These are phyloP conservation scores for Sungouiozyma intestinalis DNA, from an alignment of 805 yeast species.

Conservation along the genomic window DNA sequence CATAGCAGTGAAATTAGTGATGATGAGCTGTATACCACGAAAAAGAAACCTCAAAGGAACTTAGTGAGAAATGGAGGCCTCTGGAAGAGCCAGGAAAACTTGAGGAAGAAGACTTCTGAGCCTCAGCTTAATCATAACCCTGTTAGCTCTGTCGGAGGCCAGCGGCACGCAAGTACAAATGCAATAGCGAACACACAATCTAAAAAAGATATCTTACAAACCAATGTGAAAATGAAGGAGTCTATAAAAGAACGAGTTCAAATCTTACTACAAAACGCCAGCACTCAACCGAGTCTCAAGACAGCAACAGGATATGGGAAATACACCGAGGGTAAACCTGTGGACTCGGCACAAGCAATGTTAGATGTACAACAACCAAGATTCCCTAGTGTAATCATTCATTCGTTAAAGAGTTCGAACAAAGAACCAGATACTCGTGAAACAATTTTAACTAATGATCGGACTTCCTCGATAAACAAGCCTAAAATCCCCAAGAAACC, in stretches of 20 bases:
- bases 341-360: neutral
- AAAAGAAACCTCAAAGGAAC: neutral
- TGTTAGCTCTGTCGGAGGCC: too few species aligned
- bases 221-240: conserved; percentile 11
- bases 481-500: conserved; percentile 38
- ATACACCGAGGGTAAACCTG: conserved; percentile 37
- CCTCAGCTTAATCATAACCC: too few species aligned
- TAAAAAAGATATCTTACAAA: neutral
- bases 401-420: neutral
- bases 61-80: neutral
- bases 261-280: conserved; percentile 32
- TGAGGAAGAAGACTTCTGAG: neutral
- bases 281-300: conserved; percentile 23
- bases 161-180: too few species aligned
- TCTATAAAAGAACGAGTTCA: conserved; percentile 49
- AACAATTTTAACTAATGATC: neutral
- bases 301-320: conserved; percentile 80
- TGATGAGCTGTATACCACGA: conserved; percentile 1
- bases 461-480: neutral
- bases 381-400: neutral
- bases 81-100: neutral
- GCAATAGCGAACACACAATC: neutral
- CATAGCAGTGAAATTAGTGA: neutral
- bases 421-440: conserved; percentile 30
- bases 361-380: neutral